Base-by-base conservation (phyloP, 2,329 filamentous ascomycete species). In the Lachnum nothofagi region DNA sequence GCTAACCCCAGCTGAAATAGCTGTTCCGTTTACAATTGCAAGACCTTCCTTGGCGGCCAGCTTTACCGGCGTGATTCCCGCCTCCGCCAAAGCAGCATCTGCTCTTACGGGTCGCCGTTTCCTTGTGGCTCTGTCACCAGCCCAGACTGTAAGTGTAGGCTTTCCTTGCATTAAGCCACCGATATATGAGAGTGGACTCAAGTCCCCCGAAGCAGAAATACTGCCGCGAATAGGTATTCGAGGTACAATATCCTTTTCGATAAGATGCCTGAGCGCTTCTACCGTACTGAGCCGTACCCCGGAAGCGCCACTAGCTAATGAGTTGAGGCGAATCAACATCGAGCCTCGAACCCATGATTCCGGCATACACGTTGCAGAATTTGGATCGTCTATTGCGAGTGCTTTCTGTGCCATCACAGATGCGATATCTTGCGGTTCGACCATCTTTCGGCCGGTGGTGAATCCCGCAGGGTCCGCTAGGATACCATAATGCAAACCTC, bases 141-240 rank as follows among this genome's bases (percentile, higher is more conserved):
- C 8, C 5, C 14, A 19, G 12, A 38, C 34, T 3, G 4, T 19
- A 6, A 38, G 6, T 3, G 19, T 31, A 19, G 33, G 25, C 17
- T 41, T 75, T 3, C 74, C 74, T 12, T 71, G 68, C 1, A 77
- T 56, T 1, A 68, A 65, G 1, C 73, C 74, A 3, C 72, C 72
- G 7, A 82, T 72, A 56, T 80, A 82, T 0, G 77, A 75, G 19
- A 82, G 66, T 2, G 79, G 75, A 49, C 70, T 73, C 8, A 82
- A 65, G 58, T 82, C 79, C 0, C 79, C 79, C 4, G 76, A 80
- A 0, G 78, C 78, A 0, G 77, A 80, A 33, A 82, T 78, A 38
- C 72, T 76, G 2, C 78, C 79, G 23, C 77, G 68, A 4, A 81
- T 61, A 1, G 79, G 78, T 4, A 81, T 68, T 19, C 79, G 52